Percentiles rank a stretch among this genome's conserved stretches.
Conservation (phyloP, 495 filamentous ascomycete genomes). For the Penicillium tannophilum region DNA sequence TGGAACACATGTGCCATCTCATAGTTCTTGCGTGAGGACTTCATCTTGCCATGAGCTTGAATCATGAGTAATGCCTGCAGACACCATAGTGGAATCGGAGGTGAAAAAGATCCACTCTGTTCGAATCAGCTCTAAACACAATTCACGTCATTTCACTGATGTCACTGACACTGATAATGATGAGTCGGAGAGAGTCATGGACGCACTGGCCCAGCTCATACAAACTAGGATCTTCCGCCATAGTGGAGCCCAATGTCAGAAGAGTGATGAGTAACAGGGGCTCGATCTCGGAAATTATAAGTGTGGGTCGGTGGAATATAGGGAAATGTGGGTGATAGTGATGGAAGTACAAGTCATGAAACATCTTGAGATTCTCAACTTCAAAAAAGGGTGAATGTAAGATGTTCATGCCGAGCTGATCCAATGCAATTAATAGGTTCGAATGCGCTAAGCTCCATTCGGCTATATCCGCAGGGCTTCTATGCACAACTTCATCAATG, state of each 20-base stretch:
- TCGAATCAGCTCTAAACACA: background rate
- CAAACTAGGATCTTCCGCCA: background rate
- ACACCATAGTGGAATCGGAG: slow-evolving; percentile 18
- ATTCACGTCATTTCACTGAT: no score
- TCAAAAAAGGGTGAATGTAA: slow-evolving; percentile 6
- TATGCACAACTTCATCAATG: background rate
- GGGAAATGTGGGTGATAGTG: slow-evolving; percentile 26
- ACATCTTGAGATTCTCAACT: slow-evolving; percentile 6
- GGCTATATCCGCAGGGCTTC: background rate
- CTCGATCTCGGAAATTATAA: background rate
- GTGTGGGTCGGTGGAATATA: slow-evolving; percentile 17
- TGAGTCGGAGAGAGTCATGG: background rate
- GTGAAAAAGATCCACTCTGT: slow-evolving; percentile 8
- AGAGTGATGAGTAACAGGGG: background rate
- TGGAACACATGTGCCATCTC: slow-evolving; percentile 25
- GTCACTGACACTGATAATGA: background rate
- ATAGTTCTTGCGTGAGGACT: slow-evolving; percentile 20
- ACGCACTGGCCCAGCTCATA: background rate
- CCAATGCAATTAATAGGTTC: background rate
- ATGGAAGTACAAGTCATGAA: slow-evolving; percentile 19
- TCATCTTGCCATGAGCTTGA: slow-evolving; percentile 22
- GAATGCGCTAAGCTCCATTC: background rate
- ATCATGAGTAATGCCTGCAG: slow-evolving; percentile 19
- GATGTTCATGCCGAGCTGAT: background rate
- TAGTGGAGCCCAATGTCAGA: background rate